These are phyloP conservation scores for Magnusiomyces ingens DNA, from an alignment of 1,139 yeast genomes.

Conservation along the genomic window DNA sequence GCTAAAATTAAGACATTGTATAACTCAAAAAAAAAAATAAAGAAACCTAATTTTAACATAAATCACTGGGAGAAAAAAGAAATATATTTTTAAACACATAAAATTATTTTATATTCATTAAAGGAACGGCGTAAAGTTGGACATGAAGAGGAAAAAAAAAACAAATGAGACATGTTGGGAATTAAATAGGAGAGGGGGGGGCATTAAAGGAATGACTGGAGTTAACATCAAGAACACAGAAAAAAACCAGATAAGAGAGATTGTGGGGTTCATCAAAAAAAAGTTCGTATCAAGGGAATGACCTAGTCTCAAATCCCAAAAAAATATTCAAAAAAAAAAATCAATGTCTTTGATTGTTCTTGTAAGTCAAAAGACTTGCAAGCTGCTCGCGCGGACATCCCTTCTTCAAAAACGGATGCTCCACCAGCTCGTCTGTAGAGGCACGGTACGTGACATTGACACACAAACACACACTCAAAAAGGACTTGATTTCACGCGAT, in stretches of 20 bases:
- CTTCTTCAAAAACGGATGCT: conserved; percentile 70
- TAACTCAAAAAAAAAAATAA: too few relatives aligned
- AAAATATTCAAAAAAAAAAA: neutral
- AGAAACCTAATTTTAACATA: too few relatives aligned
- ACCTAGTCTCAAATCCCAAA: neutral
- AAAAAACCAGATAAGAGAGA: too few relatives aligned
- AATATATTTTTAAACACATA: too few relatives aligned
- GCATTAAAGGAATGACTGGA: neutral
- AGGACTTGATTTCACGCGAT: conserved; percentile 74
- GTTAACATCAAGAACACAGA: neutral
- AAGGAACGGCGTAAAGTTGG: neutral
- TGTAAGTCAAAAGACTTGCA: conserved; percentile 68
- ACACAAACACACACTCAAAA: conserved; percentile 85
- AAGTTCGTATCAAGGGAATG: neutral
- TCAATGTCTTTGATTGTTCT: conserved; percentile 25
- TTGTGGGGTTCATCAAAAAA: neutral
- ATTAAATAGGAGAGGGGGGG: neutral
- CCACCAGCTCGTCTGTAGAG: conserved; percentile 75
- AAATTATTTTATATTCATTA: neutral
- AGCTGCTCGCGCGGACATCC: conserved; percentile 66
- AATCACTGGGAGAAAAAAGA: too few relatives aligned
- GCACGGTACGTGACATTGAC: conserved; percentile 94
- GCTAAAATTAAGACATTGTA: too few relatives aligned
- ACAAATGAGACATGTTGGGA: neutral
- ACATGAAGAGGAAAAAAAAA: neutral